Evolutionary conservation across 2,329 filamentous ascomycete genomes (phyloP).

Genomic region (Tolypocladium nubicola): DNA sequence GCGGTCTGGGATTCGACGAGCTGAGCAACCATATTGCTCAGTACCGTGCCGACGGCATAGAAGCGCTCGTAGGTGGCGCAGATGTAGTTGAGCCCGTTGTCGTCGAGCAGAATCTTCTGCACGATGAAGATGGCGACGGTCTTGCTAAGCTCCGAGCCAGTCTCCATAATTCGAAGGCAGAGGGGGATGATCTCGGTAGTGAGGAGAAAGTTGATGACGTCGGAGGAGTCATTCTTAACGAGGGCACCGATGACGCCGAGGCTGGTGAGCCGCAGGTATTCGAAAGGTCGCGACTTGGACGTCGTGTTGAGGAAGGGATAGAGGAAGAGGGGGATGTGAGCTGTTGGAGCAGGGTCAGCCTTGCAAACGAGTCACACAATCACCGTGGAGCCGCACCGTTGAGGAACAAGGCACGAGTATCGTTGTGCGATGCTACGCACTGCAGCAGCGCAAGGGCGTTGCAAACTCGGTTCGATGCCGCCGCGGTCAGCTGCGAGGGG

Average conservation of each 20-base stretch:
- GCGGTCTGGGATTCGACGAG: conserved; percentile 97
- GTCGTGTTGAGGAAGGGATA: conserved; percentile 99
- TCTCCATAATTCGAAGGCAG: conserved; percentile 98
- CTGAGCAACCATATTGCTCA: conserved; percentile 98
- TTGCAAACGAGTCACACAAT: not conserved
- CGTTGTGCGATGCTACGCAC: conserved; percentile 94
- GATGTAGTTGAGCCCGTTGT: conserved; percentile 94
- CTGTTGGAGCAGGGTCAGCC: conserved; percentile 33
- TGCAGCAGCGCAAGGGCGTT: conserved; percentile 93
- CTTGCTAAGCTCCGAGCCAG: conserved; percentile 94
- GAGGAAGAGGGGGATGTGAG: conserved; percentile 93
- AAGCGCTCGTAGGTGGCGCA: conserved; percentile 98
- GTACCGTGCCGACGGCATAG: conserved; percentile 91
- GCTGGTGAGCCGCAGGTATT: conserved; percentile 91
- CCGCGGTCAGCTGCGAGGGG: conserved; percentile 90
- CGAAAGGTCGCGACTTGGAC: conserved; percentile 93
- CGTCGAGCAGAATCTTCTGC: conserved; percentile 94
- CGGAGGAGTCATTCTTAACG: conserved; percentile 96
- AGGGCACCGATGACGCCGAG: conserved; percentile 93
- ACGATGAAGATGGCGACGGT: conserved; percentile 99
- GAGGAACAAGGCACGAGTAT: conserved; percentile 86
- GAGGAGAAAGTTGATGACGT: conserved; percentile 97
- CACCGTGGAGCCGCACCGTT: conserved; percentile 53
- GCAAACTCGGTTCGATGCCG: conserved; percentile 95
- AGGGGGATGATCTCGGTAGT: conserved; percentile 98